Base-by-base conservation (phyloP, 148 eudicot genomes). In the Limonium bicolor region DNA sequence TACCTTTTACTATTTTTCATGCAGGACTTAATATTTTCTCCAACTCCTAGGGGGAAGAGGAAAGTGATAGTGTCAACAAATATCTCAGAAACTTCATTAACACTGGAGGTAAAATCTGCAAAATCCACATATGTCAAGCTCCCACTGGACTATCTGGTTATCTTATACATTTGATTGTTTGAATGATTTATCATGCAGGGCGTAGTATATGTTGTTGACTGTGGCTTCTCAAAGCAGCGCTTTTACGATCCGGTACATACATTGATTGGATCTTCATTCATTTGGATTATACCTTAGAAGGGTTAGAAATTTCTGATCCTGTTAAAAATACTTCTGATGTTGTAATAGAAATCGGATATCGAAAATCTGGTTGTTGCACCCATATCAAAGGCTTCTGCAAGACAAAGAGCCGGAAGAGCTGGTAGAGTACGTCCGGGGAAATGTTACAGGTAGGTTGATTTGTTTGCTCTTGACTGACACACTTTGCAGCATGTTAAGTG, bases 371-470 rank as follows among this genome's bases (percentile, higher is more conserved):
- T 85, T 36, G 95, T 92, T 49, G 76, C 95, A 25, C 95, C 99
- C 27, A 85, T 85, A 75, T 85, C 95, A 17, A 85, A 76, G 67
- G 99, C 99, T 53, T 92, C 99, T 48, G 99, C 99, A 45, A 68
- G 83, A 65, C 99, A 92, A 66, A 76, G 99, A 54, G 76, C 99
- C 53, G 99, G 99, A 56, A 73, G 99, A 57, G 95, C 95, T 60
- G 99, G 99, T 63, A 76, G 99, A 67, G 51, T 92, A 44, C 76
- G 95, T 17, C 99, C 95, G 9, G 99, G 99, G 47, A 92, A 92
- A 69, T 92, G 99, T 65, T 92, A 66, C 60, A 81, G 99, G 99
- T 90, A 23, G 41, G n/a, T n/a, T n/a, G n/a, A n/a, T n/a, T n/a
- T n/a, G n/a, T n/a, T n/a, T n/a, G n/a, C n/a, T n/a, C n/a, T n/a